phyloP scores from a whole-genome alignment of 2,329 filamentous ascomycete species.

The Pestalotiopsis sp. region DNA sequence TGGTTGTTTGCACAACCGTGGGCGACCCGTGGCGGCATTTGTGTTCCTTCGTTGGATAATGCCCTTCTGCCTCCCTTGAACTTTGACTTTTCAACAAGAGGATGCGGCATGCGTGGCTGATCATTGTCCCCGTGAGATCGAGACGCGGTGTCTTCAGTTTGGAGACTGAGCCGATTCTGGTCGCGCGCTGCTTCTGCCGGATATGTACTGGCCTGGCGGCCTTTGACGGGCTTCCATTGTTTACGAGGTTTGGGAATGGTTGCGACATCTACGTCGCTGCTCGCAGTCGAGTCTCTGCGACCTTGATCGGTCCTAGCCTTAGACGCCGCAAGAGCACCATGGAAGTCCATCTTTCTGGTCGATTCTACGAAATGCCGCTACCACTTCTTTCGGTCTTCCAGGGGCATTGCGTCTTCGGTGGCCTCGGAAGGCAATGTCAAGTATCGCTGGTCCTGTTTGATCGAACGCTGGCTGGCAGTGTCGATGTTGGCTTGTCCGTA shows the following conservation, averaged over 20 bases:
- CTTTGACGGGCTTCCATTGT: conserved; percentile 15
- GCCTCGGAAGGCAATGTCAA: background rate
- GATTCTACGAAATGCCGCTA: conserved; percentile 15
- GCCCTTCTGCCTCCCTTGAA: background rate
- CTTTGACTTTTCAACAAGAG: background rate
- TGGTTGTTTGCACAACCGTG: background rate
- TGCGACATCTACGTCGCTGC: background rate
- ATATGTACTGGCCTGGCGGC: conserved; percentile 6
- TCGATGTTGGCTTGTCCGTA: background rate
- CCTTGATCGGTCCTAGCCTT: background rate
- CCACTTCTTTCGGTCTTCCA: conserved; percentile 6
- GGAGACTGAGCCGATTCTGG: conserved; percentile 36
- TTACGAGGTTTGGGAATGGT: background rate
- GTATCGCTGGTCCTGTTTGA: background rate
- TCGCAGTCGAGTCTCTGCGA: background rate
- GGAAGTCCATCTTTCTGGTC: conserved; percentile 7
- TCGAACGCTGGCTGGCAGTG: background rate
- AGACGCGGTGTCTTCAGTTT: conserved; percentile 46
- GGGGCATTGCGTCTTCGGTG: background rate
- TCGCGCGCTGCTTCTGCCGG: conserved; percentile 1
- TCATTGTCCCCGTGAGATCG: background rate
- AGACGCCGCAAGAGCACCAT: background rate
- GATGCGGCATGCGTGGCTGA: background rate
- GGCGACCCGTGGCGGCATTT: background rate
- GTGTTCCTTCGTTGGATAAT: background rate